These are phyloP conservation scores for Hymenoscyphus scutula DNA, from an alignment of 2,329 filamentous ascomycete species.

Conservation along the genomic window DNA sequence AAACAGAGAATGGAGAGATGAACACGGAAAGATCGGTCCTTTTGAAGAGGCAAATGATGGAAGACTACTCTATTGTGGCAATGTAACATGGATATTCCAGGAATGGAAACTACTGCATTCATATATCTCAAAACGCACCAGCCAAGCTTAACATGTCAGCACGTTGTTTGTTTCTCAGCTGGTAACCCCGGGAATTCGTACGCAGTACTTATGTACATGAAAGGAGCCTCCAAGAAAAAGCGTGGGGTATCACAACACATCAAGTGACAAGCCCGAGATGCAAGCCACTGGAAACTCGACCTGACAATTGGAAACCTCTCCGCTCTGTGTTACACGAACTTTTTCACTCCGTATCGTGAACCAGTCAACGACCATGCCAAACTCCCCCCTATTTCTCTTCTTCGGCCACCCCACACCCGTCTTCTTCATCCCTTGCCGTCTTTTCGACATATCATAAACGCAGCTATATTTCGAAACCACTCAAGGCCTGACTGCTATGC, in stretches of 20 bases:
- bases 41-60: background rate
- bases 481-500: background rate
- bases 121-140: background rate
- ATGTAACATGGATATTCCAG: background rate
- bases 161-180: background rate
- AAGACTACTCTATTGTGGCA: background rate
- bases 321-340: background rate
- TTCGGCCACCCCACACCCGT: background rate
- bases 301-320: background rate
- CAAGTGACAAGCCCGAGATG: background rate
- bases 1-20: background rate
- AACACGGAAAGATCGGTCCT: background rate
- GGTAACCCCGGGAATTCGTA: background rate
- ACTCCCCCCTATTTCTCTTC: background rate
- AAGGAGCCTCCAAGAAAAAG: background rate
- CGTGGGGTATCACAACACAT: background rate
- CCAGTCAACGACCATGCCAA: background rate
- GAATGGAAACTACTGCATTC: background rate
- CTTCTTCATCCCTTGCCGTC: background rate
- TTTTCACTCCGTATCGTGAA: background rate
- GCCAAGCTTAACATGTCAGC: background rate
- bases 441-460: background rate
- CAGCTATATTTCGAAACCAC: background rate
- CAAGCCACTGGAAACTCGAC: background rate
- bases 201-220: too few relatives aligned